Evolutionary conservation across 2,329 filamentous ascomycete genomes (phyloP), one percentile per base, ranked within the genome.

Genomic region (Atkinsonella hypoxylon): DNA sequence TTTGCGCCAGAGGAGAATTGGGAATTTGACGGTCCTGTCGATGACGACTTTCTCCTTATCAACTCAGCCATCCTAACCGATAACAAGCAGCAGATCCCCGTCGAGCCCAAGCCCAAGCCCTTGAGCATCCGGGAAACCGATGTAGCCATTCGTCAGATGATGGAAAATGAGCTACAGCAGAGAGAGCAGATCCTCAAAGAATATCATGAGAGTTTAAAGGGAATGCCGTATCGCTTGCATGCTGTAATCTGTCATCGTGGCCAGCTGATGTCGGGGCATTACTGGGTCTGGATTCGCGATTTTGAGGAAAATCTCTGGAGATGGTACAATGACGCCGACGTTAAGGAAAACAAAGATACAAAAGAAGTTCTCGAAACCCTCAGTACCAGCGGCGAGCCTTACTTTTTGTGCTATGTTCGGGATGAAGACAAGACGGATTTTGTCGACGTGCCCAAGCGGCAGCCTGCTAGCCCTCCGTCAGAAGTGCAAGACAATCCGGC

Each of bases 281-380:
- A 97, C 69, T 96, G 89, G 84, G 89, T 96, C 43, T 96, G 90
- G 77, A 94, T 98, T 56, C 87, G 83, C 61, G 93, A 97, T 69
- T 95, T 95, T 65, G 78, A 83, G 56, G 78, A 81, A 45, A 78
- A 80, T 41, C 73, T 90, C 18, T 98, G 93, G 90, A 83, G 89
- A 51, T 89, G 87, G 61, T 98, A 96, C 73, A 98, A 98, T 63
- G 93, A 98, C 61, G 84, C 85, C 49, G 77, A 76, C 15, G 89
- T 98, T 22, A 83, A 79, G 2, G 81, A 87, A 55, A 73, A 77
- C 52, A 77, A 81, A 26, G 77, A 87, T 59, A 73, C 78, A 8
- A 73, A 74, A 15, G 78, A 84, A 47, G 87, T 95, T 40, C 82
- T 93, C 56, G 73, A 78, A 22, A 75, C 79, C 54, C 74, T 87